These are phyloP conservation scores for Melampsora larici-populina DNA, from an alignment of 1,284 basidiomycete species.

Conservation along the genomic window DNA sequence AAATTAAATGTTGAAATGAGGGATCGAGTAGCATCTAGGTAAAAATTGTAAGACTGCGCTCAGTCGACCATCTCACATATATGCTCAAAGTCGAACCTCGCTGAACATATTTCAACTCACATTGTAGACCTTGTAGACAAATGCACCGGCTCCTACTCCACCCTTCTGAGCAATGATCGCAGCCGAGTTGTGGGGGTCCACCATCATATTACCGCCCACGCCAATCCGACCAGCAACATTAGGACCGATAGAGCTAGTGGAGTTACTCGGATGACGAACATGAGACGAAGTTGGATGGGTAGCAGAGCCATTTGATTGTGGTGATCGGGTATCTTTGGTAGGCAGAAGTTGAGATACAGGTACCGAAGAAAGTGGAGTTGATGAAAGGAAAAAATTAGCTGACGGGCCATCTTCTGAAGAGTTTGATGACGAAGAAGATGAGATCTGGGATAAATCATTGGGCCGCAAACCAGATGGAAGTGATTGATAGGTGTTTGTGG, in stretches of 20 bases:
- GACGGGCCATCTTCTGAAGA: background rate
- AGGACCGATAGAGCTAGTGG: constrained; percentile 3
- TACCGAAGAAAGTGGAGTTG: background rate
- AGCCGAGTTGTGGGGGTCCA: constrained; percentile 19
- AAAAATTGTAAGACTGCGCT: background rate
- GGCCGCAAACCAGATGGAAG: no score
- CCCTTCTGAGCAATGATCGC: constrained; percentile 1
- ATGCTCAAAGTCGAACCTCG: no score
- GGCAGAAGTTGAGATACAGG: background rate
- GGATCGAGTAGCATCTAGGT: constrained; percentile 44
- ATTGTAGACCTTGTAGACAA: constrained; percentile 45
- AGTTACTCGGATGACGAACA: background rate
- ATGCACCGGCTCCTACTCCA: constrained; percentile 41
- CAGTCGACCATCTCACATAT: background rate
- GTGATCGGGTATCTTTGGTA: background rate
- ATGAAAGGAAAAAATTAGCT: background rate
- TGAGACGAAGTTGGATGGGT: background rate
- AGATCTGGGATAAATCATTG: no score
- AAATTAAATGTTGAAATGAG: constrained; percentile 44
- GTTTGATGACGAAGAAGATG: background rate
- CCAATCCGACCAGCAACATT: constrained; percentile 25
- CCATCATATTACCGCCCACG: constrained; percentile 30
- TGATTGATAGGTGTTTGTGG: no score
- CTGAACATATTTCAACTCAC: constrained; percentile 15
- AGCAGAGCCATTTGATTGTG: background rate